Evolutionary conservation across 306 rosid species (phyloP).

Genomic region (Purshia tridentata): DNA sequence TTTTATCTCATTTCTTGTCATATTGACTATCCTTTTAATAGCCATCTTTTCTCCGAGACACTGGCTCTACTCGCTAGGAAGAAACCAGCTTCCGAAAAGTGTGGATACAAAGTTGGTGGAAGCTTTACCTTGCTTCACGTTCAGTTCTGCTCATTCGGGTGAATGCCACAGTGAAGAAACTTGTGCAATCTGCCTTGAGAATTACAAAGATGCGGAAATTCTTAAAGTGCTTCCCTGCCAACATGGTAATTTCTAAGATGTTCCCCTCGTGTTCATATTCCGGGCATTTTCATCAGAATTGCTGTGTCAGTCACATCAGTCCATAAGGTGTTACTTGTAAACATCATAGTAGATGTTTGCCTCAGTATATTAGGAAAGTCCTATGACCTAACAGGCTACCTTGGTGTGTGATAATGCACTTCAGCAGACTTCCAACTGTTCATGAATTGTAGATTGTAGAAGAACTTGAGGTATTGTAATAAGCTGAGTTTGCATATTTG

Average conservation of each 20-base stretch:
- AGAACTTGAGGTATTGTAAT: constrained; percentile 1
- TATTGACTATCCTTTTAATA: constrained; percentile 30
- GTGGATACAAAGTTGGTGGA: constrained; percentile 37
- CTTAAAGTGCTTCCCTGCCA: constrained; percentile 43
- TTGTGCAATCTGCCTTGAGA: constrained; percentile 50
- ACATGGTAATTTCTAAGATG: constrained; percentile 29
- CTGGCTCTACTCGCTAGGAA: constrained; percentile 25
- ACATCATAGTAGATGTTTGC: neutral
- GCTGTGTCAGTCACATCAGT: neutral
- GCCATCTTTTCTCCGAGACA: constrained; percentile 31
- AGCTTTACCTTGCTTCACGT: constrained; percentile 33
- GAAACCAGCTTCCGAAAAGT: constrained; percentile 21
- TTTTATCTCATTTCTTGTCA: constrained; percentile 29
- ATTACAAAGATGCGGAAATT: constrained; percentile 41
- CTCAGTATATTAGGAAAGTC: neutral
- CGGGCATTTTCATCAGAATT: neutral
- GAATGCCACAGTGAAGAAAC: constrained; percentile 32
- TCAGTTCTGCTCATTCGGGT: constrained; percentile 20
- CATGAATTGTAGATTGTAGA: neutral
- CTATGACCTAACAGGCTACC: neutral
- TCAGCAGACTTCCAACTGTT: neutral
- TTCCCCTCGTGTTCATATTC: neutral
- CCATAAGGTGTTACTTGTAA: neutral
- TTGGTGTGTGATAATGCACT: neutral
- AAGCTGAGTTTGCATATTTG: neutral